Evolutionary conservation across 768 basidiomycete genomes (phyloP), one percentile per base, ranked within the genome.

Genomic region (Rhodotorula graminis): DNA sequence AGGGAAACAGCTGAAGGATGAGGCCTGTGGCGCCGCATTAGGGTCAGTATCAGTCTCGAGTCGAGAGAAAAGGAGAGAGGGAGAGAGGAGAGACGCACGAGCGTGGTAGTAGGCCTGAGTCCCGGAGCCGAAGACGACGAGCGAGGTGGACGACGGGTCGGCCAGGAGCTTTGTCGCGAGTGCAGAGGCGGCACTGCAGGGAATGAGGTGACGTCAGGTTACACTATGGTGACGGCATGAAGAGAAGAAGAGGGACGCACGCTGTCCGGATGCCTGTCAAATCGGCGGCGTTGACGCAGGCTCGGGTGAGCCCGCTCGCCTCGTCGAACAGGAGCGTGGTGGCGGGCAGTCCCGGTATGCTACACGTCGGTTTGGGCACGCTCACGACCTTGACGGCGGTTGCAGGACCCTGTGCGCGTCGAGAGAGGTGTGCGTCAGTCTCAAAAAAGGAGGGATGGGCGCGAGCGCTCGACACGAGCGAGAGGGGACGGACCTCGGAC

Each of bases 211-310:
- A n/a, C n/a, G 27, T 29, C 8, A 18, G 42, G 2, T 29, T 10
- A 3, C 27, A 61, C 37, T 9, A 4, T 37, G 5, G 4, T 37
- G 37, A 37, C 19, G 4, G 2, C 31, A 40, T 21, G 7, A 10
- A 53, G n/a, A 27, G 62, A 6, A 67, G n/a, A 5, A 16, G 23
- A 33, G 21, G 31, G 50, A 61, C 76, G 33, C 67, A 76, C 64
- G 79, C 78, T 0, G 79, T 80, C 19, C 79, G 57, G 10, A 80
- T 57, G 0, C 78, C 79, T 2, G 79, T 80, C 31, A 80, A 57
- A 14, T 69, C 70, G 0, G 52, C 42, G 0, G 76, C 71, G 58
- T 78, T 78, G 49, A 78, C 69, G 47, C 75, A 59, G 0, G 77
- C 77, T 2, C 52, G 27, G 2, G 58, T 47, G 29, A 47, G n/a